These are phyloP conservation scores for Xylaria longipes DNA, from an alignment of 495 filamentous ascomycete genomes.

Conservation along the genomic window DNA sequence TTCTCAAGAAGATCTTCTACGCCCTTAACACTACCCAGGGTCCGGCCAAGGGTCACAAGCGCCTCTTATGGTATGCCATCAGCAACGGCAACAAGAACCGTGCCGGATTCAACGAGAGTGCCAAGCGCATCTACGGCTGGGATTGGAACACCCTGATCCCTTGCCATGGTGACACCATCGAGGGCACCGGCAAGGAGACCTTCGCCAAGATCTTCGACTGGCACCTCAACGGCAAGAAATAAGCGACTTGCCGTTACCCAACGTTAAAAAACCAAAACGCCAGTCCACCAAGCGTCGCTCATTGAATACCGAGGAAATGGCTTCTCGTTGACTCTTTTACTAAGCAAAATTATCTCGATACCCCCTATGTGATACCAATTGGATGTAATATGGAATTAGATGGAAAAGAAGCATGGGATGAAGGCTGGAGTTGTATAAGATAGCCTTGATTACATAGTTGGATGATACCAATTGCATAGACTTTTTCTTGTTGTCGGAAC, in stretches of 20 bases:
- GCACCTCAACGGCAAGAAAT: conserved; percentile 69
- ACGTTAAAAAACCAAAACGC: background rate
- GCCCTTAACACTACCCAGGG: conserved; percentile 66
- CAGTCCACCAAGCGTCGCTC: background rate
- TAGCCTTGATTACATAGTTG: conserved; percentile 21
- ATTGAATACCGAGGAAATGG: conserved; percentile 19
- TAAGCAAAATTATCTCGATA: conserved; percentile 22
- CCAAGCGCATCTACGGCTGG: conserved; percentile 75
- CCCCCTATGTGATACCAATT: conserved; percentile 24
- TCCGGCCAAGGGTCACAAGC: conserved; percentile 73
- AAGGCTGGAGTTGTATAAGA: conserved; percentile 19
- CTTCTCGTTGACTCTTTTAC: conserved; percentile 16
- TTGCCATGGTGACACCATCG: conserved; percentile 92
- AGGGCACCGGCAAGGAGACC: conserved; percentile 74
- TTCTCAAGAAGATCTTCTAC: conserved; percentile 68
- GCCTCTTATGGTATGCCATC: conserved; percentile 81
- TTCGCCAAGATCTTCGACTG: conserved; percentile 86
- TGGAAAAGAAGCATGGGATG: conserved; percentile 7
- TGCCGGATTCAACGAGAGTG: conserved; percentile 68
- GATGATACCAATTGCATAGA: conserved; percentile 31
- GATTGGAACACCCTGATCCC: conserved; percentile 88
- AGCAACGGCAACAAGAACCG: conserved; percentile 64
- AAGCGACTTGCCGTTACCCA: background rate
- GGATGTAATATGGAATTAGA: conserved; percentile 23
- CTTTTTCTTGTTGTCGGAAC: conserved; percentile 15